phyloP scores from a whole-genome alignment of 257 asterid genomes.

The Nicotiana undulata region DNA sequence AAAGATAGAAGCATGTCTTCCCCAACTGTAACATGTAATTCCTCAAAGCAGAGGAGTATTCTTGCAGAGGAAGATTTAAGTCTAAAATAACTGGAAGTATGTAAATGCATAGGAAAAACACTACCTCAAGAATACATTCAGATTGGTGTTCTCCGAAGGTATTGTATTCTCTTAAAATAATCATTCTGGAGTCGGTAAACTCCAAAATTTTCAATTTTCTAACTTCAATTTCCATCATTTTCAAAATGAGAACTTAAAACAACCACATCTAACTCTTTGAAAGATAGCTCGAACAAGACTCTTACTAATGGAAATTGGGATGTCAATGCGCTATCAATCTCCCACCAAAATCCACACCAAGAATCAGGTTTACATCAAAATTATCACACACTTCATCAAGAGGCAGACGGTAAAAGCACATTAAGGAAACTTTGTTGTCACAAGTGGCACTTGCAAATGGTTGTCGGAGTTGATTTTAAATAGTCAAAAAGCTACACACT shows the following conservation, averaged over 20 bases:
- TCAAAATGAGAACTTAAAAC: background rate
- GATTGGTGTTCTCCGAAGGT: background rate
- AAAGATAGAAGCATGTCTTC: background rate
- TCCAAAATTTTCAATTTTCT: background rate
- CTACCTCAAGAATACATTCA: background rate
- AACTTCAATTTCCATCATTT: background rate
- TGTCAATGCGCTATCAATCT: background rate
- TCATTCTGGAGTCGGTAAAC: background rate
- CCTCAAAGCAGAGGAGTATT: background rate
- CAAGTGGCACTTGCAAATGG: too few relatives aligned
- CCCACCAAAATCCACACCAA: background rate
- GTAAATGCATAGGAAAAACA: background rate
- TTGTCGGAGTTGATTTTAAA: background rate
- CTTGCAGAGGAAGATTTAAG: background rate
- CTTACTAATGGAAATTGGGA: background rate
- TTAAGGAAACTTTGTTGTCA: too few relatives aligned
- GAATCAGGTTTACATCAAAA: too few relatives aligned
- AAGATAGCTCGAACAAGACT: background rate
- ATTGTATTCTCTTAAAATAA: background rate
- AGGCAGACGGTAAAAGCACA: too few relatives aligned
- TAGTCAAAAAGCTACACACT: background rate
- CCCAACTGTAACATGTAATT: background rate
- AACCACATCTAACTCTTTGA: background rate
- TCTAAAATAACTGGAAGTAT: background rate
- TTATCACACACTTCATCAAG: background rate